Conservation (phyloP, 768 basidiomycete species). For the Agaricus bisporus region DNA sequence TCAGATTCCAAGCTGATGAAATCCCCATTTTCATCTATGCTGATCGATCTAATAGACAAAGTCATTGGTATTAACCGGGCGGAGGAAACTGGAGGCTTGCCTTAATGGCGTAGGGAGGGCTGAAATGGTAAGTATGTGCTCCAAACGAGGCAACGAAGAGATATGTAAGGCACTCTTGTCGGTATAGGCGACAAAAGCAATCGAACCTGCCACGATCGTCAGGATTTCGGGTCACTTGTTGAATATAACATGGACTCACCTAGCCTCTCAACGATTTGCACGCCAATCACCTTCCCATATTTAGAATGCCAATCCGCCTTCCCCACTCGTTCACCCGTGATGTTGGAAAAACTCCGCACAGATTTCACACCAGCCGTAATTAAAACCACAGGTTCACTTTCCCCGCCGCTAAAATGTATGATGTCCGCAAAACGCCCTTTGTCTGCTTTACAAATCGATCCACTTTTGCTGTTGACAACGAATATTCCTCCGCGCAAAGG, state of each 20-base stretch:
- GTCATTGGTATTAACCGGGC: background rate
- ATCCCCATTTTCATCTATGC: conserved; percentile 48
- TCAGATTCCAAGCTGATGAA: conserved; percentile 40
- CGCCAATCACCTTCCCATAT: conserved; percentile 40
- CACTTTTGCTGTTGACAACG: conserved; percentile 51
- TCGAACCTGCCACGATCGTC: conserved; percentile 30
- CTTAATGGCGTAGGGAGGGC: conserved; percentile 25
- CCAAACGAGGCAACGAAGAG: conserved; percentile 62
- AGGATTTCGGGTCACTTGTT: conserved; percentile 4
- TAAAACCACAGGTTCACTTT: conserved; percentile 26
- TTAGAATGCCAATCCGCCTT: conserved; percentile 61
- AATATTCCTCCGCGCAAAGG: conserved; percentile 43
- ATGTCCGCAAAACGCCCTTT: conserved; percentile 35
- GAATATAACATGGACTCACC: conserved; percentile 28
- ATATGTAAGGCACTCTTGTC: conserved; percentile 41
- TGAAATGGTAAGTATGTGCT: conserved; percentile 43
- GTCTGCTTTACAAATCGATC: conserved; percentile 36
- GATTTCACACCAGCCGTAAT: conserved; percentile 54
- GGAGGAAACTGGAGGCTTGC: conserved; percentile 17
- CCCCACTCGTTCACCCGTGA: conserved; percentile 61
- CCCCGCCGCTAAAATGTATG: conserved; percentile 16
- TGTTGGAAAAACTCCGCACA: conserved; percentile 47
- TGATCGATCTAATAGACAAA: conserved; percentile 23
- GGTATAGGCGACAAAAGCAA: conserved; percentile 51
- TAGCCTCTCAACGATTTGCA: conserved; percentile 54